Percentiles rank a stretch among this genome's conserved stretches.
These are phyloP conservation scores for Mollisiaceae sp. DNA, from an alignment of 2,329 filamentous ascomycete genomes.

Conservation along the genomic window DNA sequence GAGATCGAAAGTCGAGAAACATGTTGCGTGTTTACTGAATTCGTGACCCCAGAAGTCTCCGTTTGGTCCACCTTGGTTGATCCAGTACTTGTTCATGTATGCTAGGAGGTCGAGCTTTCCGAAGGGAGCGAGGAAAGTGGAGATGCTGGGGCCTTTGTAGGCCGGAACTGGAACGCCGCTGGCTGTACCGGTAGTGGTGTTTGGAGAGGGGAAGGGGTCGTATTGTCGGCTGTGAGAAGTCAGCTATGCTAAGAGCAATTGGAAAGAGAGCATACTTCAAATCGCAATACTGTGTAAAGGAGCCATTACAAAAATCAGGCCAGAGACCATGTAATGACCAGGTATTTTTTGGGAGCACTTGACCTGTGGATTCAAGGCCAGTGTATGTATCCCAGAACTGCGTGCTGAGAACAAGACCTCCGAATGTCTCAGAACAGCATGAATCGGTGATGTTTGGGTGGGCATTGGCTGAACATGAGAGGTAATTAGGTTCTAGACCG, in stretches of 20 bases:
- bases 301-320: slow-evolving; percentile 57
- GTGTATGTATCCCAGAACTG: slow-evolving; percentile 71
- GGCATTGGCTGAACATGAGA: slow-evolving; percentile 56
- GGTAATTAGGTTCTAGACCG: slow-evolving; percentile 35
- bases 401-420: slow-evolving; percentile 64
- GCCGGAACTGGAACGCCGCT: slow-evolving; percentile 59
- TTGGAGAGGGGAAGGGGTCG: slow-evolving; percentile 64
- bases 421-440: slow-evolving; percentile 69
- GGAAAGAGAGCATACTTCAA: slow-evolving; percentile 44
- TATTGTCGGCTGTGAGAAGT: slow-evolving; percentile 57
- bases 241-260: not conserved
- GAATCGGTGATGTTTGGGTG: slow-evolving; percentile 56
- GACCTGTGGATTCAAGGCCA: slow-evolving; percentile 60
- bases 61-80: slow-evolving; percentile 61
- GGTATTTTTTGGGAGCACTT: slow-evolving; percentile 59
- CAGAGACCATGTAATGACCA: slow-evolving; percentile 56
- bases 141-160: slow-evolving; percentile 63
- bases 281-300: slow-evolving; percentile 72
- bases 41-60: slow-evolving; percentile 69
- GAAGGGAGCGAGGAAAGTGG: slow-evolving; percentile 62
- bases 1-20: slow-evolving; percentile 68
- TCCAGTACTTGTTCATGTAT: slow-evolving; percentile 72
- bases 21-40: slow-evolving; percentile 71
- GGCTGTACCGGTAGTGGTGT: slow-evolving; percentile 63
- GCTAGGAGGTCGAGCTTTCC: slow-evolving; percentile 63